Conservation (phyloP, 768 basidiomycete species). For the Cyclocybe cylindracea region DNA sequence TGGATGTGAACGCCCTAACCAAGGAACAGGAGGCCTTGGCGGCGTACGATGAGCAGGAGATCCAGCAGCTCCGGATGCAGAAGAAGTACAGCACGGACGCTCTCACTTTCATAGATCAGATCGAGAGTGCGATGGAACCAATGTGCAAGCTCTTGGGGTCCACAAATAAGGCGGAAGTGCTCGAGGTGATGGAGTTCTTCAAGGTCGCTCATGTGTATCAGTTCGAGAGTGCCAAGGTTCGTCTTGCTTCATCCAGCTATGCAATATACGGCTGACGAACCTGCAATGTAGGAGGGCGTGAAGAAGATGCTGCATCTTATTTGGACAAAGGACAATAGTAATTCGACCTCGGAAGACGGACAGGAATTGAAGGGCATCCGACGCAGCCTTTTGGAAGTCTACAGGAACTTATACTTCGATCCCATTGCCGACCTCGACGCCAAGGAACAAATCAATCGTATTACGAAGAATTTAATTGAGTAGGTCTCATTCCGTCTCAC, state of each 20-base stretch:
- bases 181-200: conserved; percentile 91
- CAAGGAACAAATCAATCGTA: conserved; percentile 87
- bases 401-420: conserved; percentile 87
- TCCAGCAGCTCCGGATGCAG: conserved; percentile 65
- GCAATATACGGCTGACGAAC: not conserved
- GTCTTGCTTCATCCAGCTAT: conserved; percentile 12
- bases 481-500: conserved; percentile 35
- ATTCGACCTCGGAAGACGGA: conserved; percentile 58
- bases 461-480: conserved; percentile 98
- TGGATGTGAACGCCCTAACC: conserved; percentile 67
- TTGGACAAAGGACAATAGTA: conserved; percentile 92
- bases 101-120: conserved; percentile 70
- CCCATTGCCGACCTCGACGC: conserved; percentile 69
- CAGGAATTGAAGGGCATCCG: conserved; percentile 86
- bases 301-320: conserved; percentile 97
- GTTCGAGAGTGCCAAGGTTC: conserved; percentile 74
- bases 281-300: conserved; percentile 65
- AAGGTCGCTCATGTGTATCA: conserved; percentile 78
- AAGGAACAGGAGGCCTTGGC: conserved; percentile 74
- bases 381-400: conserved; percentile 85
- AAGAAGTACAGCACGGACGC: conserved; percentile 90
- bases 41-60: conserved; percentile 63
- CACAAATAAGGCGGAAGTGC: conserved; percentile 80
- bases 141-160: conserved; percentile 82
- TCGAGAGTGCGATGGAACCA: conserved; percentile 64